phyloP scores from a whole-genome alignment of 768 basidiomycete species.

The Hemileccinum rubropunctum region DNA sequence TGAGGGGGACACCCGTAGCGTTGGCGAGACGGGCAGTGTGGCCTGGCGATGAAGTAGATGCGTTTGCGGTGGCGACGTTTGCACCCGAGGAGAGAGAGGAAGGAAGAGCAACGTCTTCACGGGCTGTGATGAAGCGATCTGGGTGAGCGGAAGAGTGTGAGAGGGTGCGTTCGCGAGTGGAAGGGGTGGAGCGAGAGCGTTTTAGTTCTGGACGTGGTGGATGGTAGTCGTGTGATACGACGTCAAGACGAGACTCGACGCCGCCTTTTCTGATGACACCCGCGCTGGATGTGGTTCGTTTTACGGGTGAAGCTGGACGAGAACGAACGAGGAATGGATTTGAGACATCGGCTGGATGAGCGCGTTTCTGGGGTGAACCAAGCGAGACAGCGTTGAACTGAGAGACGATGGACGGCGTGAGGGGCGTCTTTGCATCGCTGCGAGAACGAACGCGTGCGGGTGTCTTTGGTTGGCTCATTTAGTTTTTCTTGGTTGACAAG shows the following conservation, averaged over 20 bases:
- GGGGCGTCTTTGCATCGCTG: slow-evolving; percentile 48
- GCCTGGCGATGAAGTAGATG: slow-evolving; percentile 61
- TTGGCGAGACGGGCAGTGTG: slow-evolving; percentile 77
- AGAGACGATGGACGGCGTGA: slow-evolving; percentile 43
- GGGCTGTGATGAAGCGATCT: slow-evolving; percentile 72
- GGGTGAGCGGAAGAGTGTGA: slow-evolving; percentile 32
- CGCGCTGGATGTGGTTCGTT: slow-evolving; percentile 60
- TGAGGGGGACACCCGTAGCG: slow-evolving; percentile 73
- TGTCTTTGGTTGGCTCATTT: slow-evolving; percentile 40
- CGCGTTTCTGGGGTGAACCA: slow-evolving; percentile 34
- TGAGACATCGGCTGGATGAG: slow-evolving; percentile 39
- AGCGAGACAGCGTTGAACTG: slow-evolving; percentile 38
- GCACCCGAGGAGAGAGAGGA: slow-evolving; percentile 62
- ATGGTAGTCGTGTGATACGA: slow-evolving; percentile 74
- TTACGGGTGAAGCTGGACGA: slow-evolving; percentile 62
- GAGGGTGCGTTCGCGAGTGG: slow-evolving; percentile 37
- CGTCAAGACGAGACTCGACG: slow-evolving; percentile 72
- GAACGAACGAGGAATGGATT: slow-evolving; percentile 64
- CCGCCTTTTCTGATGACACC: slow-evolving; percentile 77
- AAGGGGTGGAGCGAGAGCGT: slow-evolving; percentile 72
- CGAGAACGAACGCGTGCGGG: slow-evolving; percentile 47
- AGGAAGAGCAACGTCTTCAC: slow-evolving; percentile 50
- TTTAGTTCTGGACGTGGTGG: slow-evolving; percentile 62
- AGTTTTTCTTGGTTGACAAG: no score
- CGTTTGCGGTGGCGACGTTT: slow-evolving; percentile 33